Evolutionary conservation across 2,329 filamentous ascomycete species (phyloP).

Genomic region (Akanthomyces lecanii): DNA sequence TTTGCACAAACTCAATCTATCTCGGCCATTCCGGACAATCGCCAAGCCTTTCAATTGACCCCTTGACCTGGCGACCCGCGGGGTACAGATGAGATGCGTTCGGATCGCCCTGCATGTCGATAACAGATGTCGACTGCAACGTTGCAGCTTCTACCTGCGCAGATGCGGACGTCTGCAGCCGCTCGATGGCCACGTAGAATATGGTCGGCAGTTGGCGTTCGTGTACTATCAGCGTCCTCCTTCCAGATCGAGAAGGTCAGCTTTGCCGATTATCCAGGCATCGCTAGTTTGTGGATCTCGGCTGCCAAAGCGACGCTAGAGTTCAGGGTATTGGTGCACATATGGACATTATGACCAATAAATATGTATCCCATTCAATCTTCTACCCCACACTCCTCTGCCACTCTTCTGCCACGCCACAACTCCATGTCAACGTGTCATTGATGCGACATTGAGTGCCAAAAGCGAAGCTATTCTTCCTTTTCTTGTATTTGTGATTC

Average conservation of each 20-base stretch:
- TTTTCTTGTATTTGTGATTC: no score
- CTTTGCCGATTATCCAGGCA: not conserved
- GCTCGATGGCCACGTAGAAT: not conserved
- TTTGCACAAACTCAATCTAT: no score
- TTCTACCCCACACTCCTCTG: not conserved
- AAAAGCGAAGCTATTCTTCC: no score
- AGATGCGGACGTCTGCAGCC: not conserved
- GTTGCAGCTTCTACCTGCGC: not conserved
- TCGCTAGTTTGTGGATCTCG: not conserved
- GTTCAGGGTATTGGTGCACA: no score
- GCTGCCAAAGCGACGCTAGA: not conserved
- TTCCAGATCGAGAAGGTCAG: not conserved
- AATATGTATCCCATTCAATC: not conserved
- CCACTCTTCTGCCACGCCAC: not conserved
- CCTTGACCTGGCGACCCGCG: not conserved
- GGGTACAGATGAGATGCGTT: not conserved
- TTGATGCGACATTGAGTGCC: not conserved
- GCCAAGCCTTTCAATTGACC: not conserved
- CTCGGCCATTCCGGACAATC: not conserved
- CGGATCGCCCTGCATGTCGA: not conserved
- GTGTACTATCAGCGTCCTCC: not conserved
- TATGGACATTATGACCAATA: conserved; percentile 3
- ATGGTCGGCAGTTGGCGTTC: not conserved
- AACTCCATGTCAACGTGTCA: not conserved
- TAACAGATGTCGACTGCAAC: not conserved